Evolutionary conservation across 2,329 filamentous ascomycete genomes (phyloP), one percentile per base, ranked within the genome.

Genomic region (Huntiella decipiens): DNA sequence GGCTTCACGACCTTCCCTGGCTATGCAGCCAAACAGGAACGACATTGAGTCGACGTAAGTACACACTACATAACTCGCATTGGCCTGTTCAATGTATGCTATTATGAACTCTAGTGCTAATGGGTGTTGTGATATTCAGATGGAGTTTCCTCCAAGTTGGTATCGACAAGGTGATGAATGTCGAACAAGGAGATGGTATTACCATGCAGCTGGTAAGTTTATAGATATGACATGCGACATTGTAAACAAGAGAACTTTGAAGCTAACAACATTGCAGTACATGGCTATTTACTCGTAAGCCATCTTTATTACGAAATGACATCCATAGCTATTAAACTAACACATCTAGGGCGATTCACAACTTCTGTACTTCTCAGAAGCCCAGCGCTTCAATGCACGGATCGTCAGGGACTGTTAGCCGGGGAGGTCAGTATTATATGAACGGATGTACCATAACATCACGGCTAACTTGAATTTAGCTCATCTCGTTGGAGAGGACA

Each of bases 281-380:
- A 95, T 96, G 88, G 85, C 83, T 47, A 77, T 95, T 50, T 96
- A 96, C 65, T 95, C 88, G 80, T 85, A 59, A 44, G 56, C 13
- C 54, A 35, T 13, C 36, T n/a, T n/a, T n/a, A 45, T 16, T 10
- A 12, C 28, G 6, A 15, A 6, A 12, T 46, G 4, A 31, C 31
- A 11, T 17, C 28, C 8, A 28, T 31, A 7, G n/a, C 2, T 19
- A 7, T 17, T 1, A 16, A 22, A 28, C 36, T 41, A 34, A 44
- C 33, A 34, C 33, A 31, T 19, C 46, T 60, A 87, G 72, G 45
- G 86, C 87, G 51, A 91, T 98, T 43, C 91, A 98, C 66, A 95
- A 98, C 66, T 98, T 98, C 63, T 98, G 91, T 62, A 98, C 91
- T 47, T 94, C 91, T 17, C 91, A 96, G 62, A 96, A 96, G 22